A percentile compares a stretch with the other conserved stretches of the same genome.
Conservation (phyloP, 768 basidiomycete genomes). For the Xanthoconium purpureum region DNA sequence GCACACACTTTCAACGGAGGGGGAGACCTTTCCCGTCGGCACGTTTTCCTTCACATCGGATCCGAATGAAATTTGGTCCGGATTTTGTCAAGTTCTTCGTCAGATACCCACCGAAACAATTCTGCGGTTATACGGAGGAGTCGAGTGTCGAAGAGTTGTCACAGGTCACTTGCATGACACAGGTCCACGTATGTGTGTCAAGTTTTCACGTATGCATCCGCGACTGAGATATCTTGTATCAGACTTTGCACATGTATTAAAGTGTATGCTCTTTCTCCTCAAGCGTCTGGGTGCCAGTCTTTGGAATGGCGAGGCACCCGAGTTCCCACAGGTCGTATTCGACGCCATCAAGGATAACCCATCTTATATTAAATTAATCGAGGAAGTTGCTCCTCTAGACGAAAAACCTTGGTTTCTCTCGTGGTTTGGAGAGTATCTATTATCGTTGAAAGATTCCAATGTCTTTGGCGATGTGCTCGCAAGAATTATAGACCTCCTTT, state of each 20-base stretch:
- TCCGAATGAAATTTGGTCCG: slow-evolving; percentile 51
- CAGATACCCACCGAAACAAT: slow-evolving; percentile 48
- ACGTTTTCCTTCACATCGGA: slow-evolving; percentile 37
- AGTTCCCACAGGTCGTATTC: slow-evolving; percentile 76
- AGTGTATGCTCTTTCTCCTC: slow-evolving; percentile 57
- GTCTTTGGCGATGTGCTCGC: slow-evolving; percentile 68
- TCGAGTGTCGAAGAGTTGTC: slow-evolving; percentile 53
- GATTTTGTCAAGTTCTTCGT: slow-evolving; percentile 44
- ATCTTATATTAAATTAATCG: slow-evolving; percentile 47
- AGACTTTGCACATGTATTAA: slow-evolving; percentile 63
- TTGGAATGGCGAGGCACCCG: slow-evolving; percentile 69
- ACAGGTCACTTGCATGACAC: slow-evolving; percentile 58
- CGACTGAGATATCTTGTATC: slow-evolving; percentile 8
- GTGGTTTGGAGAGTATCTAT: slow-evolving; percentile 66
- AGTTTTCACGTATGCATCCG: slow-evolving; percentile 2
- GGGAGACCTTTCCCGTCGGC: neutral
- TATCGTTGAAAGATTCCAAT: slow-evolving; percentile 47
- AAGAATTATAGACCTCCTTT: slow-evolving; percentile 68
- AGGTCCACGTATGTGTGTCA: slow-evolving; percentile 53
- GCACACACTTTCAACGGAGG: slow-evolving; percentile 3
- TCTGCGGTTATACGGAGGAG: slow-evolving; percentile 33
- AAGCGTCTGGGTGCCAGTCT: slow-evolving; percentile 52
- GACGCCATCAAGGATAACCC: slow-evolving; percentile 82
- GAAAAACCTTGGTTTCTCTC: slow-evolving; percentile 49
- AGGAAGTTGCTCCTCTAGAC: slow-evolving; percentile 29